These are phyloP conservation scores for Oryza brachyantha DNA, from an alignment of 176 grass and related monocot species.

Conservation along the genomic window DNA sequence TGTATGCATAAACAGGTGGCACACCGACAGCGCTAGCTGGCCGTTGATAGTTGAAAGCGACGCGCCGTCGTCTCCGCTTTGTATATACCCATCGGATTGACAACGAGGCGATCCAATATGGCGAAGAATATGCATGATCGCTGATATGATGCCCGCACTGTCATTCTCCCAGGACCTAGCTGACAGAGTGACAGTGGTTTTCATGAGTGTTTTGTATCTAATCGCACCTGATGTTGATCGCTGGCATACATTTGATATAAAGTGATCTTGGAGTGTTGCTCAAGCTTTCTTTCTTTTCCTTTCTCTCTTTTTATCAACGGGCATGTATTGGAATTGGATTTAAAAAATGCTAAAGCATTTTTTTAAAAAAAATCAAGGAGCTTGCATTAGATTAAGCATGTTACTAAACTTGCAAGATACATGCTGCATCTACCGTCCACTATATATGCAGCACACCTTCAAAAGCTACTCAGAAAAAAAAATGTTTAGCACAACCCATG, in stretches of 20 bases:
- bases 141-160: background rate
- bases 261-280: background rate
- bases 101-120: background rate
- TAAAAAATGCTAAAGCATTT: background rate
- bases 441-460: too few species aligned
- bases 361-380: background rate
- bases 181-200: background rate
- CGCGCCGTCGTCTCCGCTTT: conserved; percentile 11
- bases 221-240: too few species aligned
- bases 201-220: background rate
- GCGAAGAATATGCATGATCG: too few species aligned
- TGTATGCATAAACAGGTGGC: background rate
- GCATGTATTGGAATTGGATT: background rate
- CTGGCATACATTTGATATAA: background rate
- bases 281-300: background rate
- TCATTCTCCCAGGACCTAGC: background rate
- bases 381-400: too few species aligned
- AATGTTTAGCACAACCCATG: background rate
- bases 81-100: background rate
- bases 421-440: too few species aligned
- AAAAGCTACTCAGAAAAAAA: background rate
- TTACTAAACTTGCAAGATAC: too few species aligned
- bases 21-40: conserved; percentile 45
- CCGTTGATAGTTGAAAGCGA: conserved; percentile 27
- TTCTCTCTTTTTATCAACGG: background rate